Base-by-base conservation (phyloP, 306 rosid species). In the Styphnolobium japonicum region DNA sequence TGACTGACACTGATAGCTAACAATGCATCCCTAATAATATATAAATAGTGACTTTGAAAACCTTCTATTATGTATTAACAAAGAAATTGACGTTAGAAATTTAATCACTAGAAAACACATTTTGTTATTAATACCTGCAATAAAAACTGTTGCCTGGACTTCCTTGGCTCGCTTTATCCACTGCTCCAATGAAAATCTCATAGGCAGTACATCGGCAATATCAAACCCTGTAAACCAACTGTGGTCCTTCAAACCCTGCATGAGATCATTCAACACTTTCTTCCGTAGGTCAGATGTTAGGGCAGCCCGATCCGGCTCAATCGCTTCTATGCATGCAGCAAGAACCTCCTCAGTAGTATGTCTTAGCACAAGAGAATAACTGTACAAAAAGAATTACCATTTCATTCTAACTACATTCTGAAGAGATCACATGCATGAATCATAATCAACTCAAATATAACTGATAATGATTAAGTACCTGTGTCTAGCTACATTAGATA, bases 291-390 rank as follows among this genome's bases (percentile, higher is more conserved):
- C 74, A 84, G 97, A 89, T 74, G 97, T 92, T 81, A 91, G 67
- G 49, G 92, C 95, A 62, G 88, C 95, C 45, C 90, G 89, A 49
- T 84, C 86, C 73, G 98, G 97, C 74, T 94, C 97, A 79, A 89
- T 86, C 57, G 97, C 95, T 83, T 94, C 97, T 21, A 79, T 57
- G 81, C 98, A 92, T 51, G 97, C 97, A 71, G 83, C 95, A 82
- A 94, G 92, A 81, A 94, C 98, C 86, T 94, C 98, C 85, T 94
- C 98, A 5, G 97, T 92, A 77, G 98, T 94, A 90, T 94, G 98
- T 69, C 98, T 84, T 46, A 94, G 93, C 67, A 94, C 91, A 82
- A 94, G 94, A 81, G 97, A 94, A 73, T 94, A 94, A 63, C 98
- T 94, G 87, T 67, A 71, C 23, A 81, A 12, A 65, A 82, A 85